Evolutionary conservation across 495 filamentous ascomycete genomes (phyloP), one percentile per base, ranked within the genome.

Genomic region (Penicillium lagena): DNA sequence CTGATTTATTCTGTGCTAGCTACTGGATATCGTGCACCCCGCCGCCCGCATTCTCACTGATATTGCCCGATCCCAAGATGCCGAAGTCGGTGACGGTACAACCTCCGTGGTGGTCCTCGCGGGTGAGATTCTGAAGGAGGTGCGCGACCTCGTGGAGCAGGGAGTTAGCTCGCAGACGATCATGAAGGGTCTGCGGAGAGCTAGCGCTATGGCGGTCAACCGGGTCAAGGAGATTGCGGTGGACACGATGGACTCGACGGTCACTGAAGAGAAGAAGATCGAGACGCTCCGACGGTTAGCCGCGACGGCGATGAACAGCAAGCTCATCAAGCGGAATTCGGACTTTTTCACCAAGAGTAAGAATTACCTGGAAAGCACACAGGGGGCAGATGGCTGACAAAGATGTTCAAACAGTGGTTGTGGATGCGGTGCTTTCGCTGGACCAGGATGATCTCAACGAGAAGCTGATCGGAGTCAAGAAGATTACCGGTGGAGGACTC

Each of bases 281-380:
- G 90, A 96, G 61, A 96, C 90, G 29, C 77, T 98, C 39, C 72
- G 75, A 64, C 91, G 94, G 59, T 73, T 98, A 55, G 93, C 93
- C 22, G 89, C 74, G 37, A 98, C 93, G n/a, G 93, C 93, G 48
- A 98, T 98, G 93, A 96, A 90, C 71, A 95, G 88, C 75, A 98
- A 98, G 73, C 77, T 98, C 49, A 97, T 98, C 68, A 94, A 98
- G 76, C 82, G 90, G 56, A 97, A 98, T 67, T 85, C 91, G 42
- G 81, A 81, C 4, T 98, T 98, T 69, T 98, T 98, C 66, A 96
- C 93, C 30, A 90, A 95, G 74, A 98, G 90, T 95, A 72, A 54
- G 84, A 7, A 32, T 22, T 22, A 22, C 4, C 22, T 6, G 22
- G 22, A 22, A 22, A 3, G 22, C 22, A 22, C 22, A 22, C 22